Evolutionary conservation across 202 grass and related monocot species (phyloP), one percentile per base, ranked within the genome.

Genomic region (Digitaria exilis): DNA sequence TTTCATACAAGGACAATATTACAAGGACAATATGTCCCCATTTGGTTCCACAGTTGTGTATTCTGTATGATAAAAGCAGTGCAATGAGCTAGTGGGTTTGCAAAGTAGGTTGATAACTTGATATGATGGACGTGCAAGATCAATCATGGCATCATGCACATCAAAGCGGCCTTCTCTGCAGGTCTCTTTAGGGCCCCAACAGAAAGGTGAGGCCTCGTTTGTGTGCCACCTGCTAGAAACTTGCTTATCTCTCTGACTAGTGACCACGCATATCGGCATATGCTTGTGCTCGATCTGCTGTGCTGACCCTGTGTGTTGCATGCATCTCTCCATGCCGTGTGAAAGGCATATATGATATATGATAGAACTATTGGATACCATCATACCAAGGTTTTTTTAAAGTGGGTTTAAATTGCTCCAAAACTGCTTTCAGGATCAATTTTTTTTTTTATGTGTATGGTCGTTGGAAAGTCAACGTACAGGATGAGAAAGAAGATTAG

Each of bases 71-170:
- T 74, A 65, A 70, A 49, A 49, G 31, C 63, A 67, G 50, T 21
- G 55, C 56, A 48, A 6, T 67, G 41, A 60, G 75, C 19, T 78
- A 10, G 62, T 69, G n/a, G 59, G 73, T 89, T 83, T 72, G 78
- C 72, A 89, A 82, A 60, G 87, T 31, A 55, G 29, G 32, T 24
- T 19, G 26, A n/a, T n/a, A n/a, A n/a, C n/a, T n/a, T n/a, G n/a
- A 39, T 31, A 71, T 58, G 79, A 82, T 63, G 32, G 18, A 79
- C 79, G 42, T 18, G 41, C 67, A 29, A 73, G 60, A 45, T 58
- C 79, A 75, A 83, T 83, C 79, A n/a, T n/a, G n/a, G n/a, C n/a
- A n/a, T n/a, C n/a, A 79, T 86, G 66, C 73, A 61, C 4, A 65
- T 24, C 66, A 73, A 71, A 85, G 82, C 71, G 56, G 28, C 71